Evolutionary conservation across 441 rosid species (phyloP), one percentile per base, ranked within the genome.

Genomic region (Melianthus villosus): DNA sequence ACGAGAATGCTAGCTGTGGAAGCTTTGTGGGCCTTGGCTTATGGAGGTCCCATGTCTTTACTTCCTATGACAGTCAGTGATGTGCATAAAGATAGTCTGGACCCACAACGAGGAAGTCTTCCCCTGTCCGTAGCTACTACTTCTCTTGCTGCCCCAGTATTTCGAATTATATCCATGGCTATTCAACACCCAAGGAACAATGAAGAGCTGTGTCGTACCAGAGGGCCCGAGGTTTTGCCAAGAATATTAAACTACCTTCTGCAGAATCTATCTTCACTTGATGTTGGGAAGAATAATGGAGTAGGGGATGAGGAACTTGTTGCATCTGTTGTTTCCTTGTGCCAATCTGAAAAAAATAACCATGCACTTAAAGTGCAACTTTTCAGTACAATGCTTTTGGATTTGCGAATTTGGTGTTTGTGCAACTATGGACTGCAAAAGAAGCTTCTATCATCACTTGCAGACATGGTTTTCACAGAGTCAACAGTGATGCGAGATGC

Each of bases 381-480:
- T 56, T 92, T 85, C 56, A 66, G 80, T 56, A 74, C 82, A 32
- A 68, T 92, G 57, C 64, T 92, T 46, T 57, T 92, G 66, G 99
- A 92, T 73, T 71, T 92, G 59, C 75, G 71, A 63, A 69, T 82
- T 56, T 92, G 99, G 96, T 80, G 96, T 61, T 65, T 82, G 56
- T 92, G 99, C 75, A 76, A 74, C 72, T 92, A 92, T 60, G 99
- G 99, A 37, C 65, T 92, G 49, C 96, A 92, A 61, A 92, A 92
- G 69, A 92, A 92, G 63, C 80, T 92, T 52, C 62, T 92, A 30
- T 85, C 96, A 48, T 92, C 96, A 13, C 72, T 92, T 38, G 95
- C 95, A 39, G 99, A 92, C 74, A 85, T 82, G 96, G 99, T 86
- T 65, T 86, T 92, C 66, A 79, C 85, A 12, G 96, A 92, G 66